Percentiles rank a stretch among this genome's conserved stretches.
Evolutionary conservation across 1,139 yeast species (phyloP).

Genomic region (Hanseniaspora gamundiae): DNA sequence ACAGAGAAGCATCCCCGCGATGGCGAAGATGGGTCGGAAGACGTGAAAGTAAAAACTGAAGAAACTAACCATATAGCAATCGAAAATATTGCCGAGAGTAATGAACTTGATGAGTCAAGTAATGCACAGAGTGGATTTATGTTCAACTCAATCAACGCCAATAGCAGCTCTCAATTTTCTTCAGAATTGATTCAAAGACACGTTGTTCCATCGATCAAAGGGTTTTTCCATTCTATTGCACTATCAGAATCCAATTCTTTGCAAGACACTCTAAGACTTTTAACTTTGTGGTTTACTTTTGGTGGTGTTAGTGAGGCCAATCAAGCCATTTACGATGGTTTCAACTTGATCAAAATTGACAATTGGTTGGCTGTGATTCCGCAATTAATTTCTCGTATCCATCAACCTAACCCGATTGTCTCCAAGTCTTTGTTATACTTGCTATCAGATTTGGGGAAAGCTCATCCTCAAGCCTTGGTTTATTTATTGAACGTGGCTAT

Average conservation of each 20-base stretch:
- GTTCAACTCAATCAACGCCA: slow-evolving; percentile 16
- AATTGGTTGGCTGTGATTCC: slow-evolving; percentile 95
- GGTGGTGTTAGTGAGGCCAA: slow-evolving; percentile 92
- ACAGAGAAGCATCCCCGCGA: slow-evolving; percentile 22
- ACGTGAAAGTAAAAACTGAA: slow-evolving; percentile 10
- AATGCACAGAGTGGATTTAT: slow-evolving; percentile 16
- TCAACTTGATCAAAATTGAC: slow-evolving; percentile 77
- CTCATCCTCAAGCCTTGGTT: slow-evolving; percentile 94
- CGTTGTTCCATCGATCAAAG: slow-evolving; percentile 88
- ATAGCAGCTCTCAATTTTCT: slow-evolving; percentile 27
- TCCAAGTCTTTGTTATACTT: slow-evolving; percentile 70
- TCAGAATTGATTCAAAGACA: slow-evolving; percentile 65
- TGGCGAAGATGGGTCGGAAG: slow-evolving; percentile 19
- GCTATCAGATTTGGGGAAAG: slow-evolving; percentile 79
- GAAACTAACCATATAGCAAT: slow-evolving; percentile 9
- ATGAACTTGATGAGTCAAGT: slow-evolving; percentile 10
- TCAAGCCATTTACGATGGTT: slow-evolving; percentile 82
- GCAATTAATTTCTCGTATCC: slow-evolving; percentile 89
- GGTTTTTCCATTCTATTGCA: slow-evolving; percentile 90
- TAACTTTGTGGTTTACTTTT: slow-evolving; percentile 90
- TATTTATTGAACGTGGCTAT: slow-evolving; percentile 95
- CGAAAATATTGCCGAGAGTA: slow-evolving; percentile 8
- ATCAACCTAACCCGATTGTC: slow-evolving; percentile 83
- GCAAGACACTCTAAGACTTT: slow-evolving; percentile 81
- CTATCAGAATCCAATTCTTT: slow-evolving; percentile 76